Conservation (phyloP, 148 eudicot species). For the Polygonum maritimum region DNA sequence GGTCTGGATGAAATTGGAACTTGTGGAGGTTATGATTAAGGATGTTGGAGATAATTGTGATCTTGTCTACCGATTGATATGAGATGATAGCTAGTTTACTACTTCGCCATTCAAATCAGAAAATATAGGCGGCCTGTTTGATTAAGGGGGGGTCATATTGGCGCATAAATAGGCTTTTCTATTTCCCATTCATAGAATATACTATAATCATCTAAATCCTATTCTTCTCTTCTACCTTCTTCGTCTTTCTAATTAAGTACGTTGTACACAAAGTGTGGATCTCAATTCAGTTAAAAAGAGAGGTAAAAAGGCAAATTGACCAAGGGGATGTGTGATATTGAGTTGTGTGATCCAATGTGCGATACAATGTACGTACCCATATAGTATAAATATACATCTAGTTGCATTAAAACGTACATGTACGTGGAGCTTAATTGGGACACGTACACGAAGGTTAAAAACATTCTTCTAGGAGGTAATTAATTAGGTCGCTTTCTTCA, state of each 20-base stretch:
- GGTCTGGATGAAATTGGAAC: too few relatives aligned
- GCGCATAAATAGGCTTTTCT: conserved; percentile 1
- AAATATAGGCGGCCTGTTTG: not conserved
- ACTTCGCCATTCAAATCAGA: not conserved
- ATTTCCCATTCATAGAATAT: too few relatives aligned
- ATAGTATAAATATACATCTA: too few relatives aligned
- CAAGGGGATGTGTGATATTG: not conserved
- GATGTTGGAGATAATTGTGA: not conserved
- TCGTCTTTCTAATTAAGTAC: not conserved
- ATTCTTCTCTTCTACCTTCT: not conserved
- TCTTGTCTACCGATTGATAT: not conserved
- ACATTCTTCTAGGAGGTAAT: not conserved
- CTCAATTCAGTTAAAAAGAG: not conserved
- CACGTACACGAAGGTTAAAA: too few relatives aligned
- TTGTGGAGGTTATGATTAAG: not conserved
- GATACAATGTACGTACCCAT: not conserved
- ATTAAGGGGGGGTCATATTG: not conserved
- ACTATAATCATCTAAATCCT: too few relatives aligned
- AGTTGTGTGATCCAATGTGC: not conserved
- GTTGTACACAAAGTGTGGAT: not conserved
- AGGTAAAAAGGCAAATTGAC: not conserved
- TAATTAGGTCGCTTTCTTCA: not conserved
- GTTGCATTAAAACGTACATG: not conserved
- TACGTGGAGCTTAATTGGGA: too few relatives aligned
- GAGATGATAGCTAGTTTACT: not conserved